Evolutionary conservation across 768 basidiomycete genomes (phyloP), one percentile per base, ranked within the genome.

Genomic region (Panaeolus cyanescens): DNA sequence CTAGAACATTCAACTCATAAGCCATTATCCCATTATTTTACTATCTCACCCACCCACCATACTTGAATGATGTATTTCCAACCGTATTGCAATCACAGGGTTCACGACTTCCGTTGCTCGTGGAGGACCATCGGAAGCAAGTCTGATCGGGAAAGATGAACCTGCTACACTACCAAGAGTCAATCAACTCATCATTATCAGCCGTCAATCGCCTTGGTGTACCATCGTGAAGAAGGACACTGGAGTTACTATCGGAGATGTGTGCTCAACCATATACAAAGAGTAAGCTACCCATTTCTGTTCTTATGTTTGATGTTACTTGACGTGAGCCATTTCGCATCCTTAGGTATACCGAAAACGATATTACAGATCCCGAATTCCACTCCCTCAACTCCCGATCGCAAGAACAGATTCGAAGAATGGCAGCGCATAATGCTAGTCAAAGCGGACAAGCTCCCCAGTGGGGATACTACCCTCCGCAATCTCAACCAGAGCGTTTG

Each of bases 181-280:
- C 25, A 74, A 74, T 19, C 81, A 87, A 59, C 76, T 89, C 60
- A 81, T 84, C 58, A 76, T 90, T 60, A 84, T 89, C 65, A 83
- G 83, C 12, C 71, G 78, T 50, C 75, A 80, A 40, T 88, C 84
- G 42, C 92, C 93, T 1, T 94, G 92, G 92, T 90, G 89, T 70
- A 90, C 89, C 6, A 85, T 85, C 59, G 81, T 91, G 55, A 85
- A 81, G 72, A 93, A 89, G 68, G 84, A 87, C 15, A 74, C 76
- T 0, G 92, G 92, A 0, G 90, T 95, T 17, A 93, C 91, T 2
- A 81, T 91, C 63, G 83, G 82, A 17, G 91, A 95, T 69, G 81
- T 94, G 17, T 90, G 87, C 66, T 78, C 79, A 4, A 74, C 80
- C n/a, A 74, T 94, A 45, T 91, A 84, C 80, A 87, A 86, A 72